Percentiles rank a stretch among this genome's conserved stretches.
Conservation (phyloP, 2,329 filamentous ascomycete genomes). For the Hawksworthiomyces lignivorus region DNA sequence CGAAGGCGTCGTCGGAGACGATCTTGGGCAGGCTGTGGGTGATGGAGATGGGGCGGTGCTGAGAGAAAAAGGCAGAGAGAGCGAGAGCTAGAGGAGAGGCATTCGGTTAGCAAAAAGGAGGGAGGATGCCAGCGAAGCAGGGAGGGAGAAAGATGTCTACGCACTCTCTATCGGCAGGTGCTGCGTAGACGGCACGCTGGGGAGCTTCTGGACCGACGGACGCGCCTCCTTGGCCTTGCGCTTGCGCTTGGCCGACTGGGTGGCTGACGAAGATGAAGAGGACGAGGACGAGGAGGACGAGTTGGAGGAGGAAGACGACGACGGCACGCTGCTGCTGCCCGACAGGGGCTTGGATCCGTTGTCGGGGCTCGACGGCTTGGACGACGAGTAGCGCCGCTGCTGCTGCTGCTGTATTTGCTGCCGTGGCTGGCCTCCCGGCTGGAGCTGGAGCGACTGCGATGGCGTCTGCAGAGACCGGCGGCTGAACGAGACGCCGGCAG, state of each 20-base stretch:
- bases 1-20: constrained; percentile 68
- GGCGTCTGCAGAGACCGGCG: too few relatives aligned
- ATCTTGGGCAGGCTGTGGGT: constrained; percentile 70
- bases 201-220: constrained; percentile 46
- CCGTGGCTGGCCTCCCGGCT: constrained; percentile 1
- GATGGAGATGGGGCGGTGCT: constrained; percentile 88
- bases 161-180: constrained; percentile 62
- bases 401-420: constrained; percentile 22
- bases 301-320: not conserved
- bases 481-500: not conserved
- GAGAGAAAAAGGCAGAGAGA: constrained; percentile 88
- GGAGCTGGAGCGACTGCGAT: constrained; percentile 27
- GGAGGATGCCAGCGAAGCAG: not conserved
- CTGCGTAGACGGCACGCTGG: constrained; percentile 67
- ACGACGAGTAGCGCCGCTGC: constrained; percentile 52
- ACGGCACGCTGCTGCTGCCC: constrained; percentile 31
- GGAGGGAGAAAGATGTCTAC: too few relatives aligned
- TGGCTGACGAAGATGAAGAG: not conserved
- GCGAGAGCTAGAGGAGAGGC: constrained; percentile 59
- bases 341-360: constrained; percentile 46
- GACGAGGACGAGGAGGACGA: constrained; percentile 8
- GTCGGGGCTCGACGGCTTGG: constrained; percentile 55
- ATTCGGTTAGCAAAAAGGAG: constrained; percentile 13
- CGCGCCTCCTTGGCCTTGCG: constrained; percentile 46
- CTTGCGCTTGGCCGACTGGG: constrained; percentile 42